phyloP scores from a whole-genome alignment of 2,329 filamentous ascomycete species.

The Aureobasidium leucospermi region DNA sequence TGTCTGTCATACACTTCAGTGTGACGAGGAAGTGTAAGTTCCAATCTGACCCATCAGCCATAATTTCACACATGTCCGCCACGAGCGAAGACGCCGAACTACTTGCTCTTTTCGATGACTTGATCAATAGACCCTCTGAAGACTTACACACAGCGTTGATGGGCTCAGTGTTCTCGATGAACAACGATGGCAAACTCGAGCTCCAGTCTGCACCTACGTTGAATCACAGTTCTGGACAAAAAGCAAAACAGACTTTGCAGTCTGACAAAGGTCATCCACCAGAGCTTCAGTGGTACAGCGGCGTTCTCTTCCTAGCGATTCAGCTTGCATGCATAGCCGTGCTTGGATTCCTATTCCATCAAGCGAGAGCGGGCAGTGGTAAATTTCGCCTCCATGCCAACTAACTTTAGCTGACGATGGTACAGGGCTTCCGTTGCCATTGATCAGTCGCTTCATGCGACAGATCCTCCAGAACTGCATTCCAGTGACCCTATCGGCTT shows the following conservation, averaged over 20 bases:
- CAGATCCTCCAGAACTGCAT: constrained; percentile 44
- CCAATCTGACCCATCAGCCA: constrained; percentile 27
- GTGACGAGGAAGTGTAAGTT: background rate
- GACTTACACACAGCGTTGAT: background rate
- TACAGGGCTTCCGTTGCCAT: constrained; percentile 32
- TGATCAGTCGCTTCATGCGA: constrained; percentile 28
- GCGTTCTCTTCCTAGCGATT: background rate
- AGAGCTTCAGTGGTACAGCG: background rate
- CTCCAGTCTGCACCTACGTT: background rate
- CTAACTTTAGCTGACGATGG: no score
- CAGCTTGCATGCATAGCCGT: background rate
- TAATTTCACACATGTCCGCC: constrained; percentile 27
- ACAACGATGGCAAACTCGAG: background rate
- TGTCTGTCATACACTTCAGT: constrained; percentile 20
- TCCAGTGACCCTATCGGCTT: constrained; percentile 47
- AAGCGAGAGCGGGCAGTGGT: background rate
- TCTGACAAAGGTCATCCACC: background rate
- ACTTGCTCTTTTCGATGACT: background rate
- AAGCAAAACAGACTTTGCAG: background rate
- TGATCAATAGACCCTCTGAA: background rate
- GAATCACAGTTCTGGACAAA: background rate
- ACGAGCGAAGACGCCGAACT: background rate
- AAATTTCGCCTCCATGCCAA: constrained; percentile 12
- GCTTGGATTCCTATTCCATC: background rate
- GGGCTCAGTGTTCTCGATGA: background rate